Percentiles rank a stretch among this genome's conserved stretches.
These are phyloP conservation scores for Arthrocladium fulminans DNA, from an alignment of 2,329 filamentous ascomycete genomes.

Conservation along the genomic window DNA sequence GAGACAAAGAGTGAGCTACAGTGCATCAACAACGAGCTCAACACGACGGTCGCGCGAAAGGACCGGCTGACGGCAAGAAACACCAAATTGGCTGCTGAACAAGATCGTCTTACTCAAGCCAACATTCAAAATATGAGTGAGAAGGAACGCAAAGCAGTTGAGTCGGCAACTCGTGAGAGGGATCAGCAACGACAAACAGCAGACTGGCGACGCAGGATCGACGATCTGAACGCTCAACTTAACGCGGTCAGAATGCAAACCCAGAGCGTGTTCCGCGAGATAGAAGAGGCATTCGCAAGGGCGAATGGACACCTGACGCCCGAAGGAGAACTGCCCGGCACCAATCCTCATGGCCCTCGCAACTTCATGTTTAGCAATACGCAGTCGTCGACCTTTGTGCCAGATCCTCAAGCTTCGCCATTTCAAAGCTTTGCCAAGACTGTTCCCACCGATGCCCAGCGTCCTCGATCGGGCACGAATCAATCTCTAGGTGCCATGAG, in stretches of 20 bases:
- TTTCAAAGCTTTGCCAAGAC: slow-evolving; percentile 23
- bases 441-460: slow-evolving; percentile 14
- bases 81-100: slow-evolving; percentile 52
- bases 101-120: slow-evolving; percentile 50
- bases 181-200: slow-evolving; percentile 38
- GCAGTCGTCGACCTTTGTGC: slow-evolving; percentile 14
- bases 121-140: slow-evolving; percentile 50
- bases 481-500: slow-evolving; percentile 21
- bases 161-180: slow-evolving; percentile 38
- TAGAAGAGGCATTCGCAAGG: slow-evolving; percentile 24
- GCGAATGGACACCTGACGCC: slow-evolving; percentile 45
- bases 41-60: slow-evolving; percentile 43
- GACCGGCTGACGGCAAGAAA: slow-evolving; percentile 52
- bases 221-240: slow-evolving; percentile 34
- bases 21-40: slow-evolving; percentile 25
- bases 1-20: slow-evolving; percentile 46
- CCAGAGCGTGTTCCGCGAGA: slow-evolving; percentile 28
- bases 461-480: slow-evolving; percentile 23
- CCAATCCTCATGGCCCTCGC: slow-evolving; percentile 30
- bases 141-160: slow-evolving; percentile 42
- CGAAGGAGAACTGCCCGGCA: slow-evolving; percentile 51
- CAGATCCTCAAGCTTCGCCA: slow-evolving; percentile 20
- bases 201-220: slow-evolving; percentile 36
- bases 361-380: slow-evolving; percentile 19
- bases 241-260: slow-evolving; percentile 23